Evolutionary conservation across 1,284 basidiomycete species (phyloP), one percentile per base, ranked within the genome.

Genomic region (Pulveroboletus sp.): DNA sequence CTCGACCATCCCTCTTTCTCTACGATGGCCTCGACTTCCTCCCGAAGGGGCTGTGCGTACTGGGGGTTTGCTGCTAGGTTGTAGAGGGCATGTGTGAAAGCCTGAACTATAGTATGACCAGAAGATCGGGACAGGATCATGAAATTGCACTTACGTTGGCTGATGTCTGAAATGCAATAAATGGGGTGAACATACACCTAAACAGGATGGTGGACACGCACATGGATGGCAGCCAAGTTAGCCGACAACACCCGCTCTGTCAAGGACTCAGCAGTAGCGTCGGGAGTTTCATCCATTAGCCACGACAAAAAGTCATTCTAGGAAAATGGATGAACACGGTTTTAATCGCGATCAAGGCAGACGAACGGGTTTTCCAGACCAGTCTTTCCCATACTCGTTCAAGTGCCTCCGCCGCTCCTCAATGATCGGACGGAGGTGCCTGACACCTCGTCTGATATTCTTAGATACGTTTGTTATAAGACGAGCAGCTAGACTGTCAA

Each of bases 221-320:
- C 61, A n/a, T 79, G 75, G 18, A 79, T 70, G 1, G 77, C 73
- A 0, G 74, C 74, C 35, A 80, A 74, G 52, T 77, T 78, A 42
- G 76, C 20, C 0, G 54, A 22, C 11, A 80, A 60, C 6, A 80
- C 33, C 14, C 72, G 68, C 9, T 52, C 49, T 0, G 72, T 70
- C 25, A 82, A 54, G 5, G 62, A 65, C 25, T 65, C 47, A 1
- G 72, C 52, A 0, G 66, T 35, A 12, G 59, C 65, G 40, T 77
- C 70, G 7, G 71, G 59, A 3, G 73, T 71, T 5, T 68, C 71
- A 8, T 80, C 74, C 55, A 82, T 71, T 9, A 81, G 52, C 80
- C 80, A 83, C 29, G 69, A 71, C 3, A 84, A 56, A 52, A 77
- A 45, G 52, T 79, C 78, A 43, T 77, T 74, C 75, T 80, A 12